phyloP scores from a whole-genome alignment of 2,329 filamentous ascomycete species.

The Colletotrichum viniferum region DNA sequence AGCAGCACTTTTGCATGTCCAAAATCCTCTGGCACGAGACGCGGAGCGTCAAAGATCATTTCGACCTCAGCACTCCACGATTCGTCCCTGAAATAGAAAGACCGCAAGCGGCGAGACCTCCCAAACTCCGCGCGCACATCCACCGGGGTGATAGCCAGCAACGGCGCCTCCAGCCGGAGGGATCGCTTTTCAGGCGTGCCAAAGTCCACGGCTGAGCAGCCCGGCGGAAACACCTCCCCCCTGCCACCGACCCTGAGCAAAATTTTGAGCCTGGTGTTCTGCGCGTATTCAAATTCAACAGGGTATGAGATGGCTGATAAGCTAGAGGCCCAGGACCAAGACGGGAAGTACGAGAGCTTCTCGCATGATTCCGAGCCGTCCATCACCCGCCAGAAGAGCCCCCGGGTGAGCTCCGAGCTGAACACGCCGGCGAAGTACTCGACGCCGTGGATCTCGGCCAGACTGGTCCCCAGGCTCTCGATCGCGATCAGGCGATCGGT shows the following conservation, averaged over 20 bases:
- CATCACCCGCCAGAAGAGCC: rapidly evolving
- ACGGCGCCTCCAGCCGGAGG: background rate
- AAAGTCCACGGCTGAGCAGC: rapidly evolving
- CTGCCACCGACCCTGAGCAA: background rate
- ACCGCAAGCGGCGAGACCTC: rapidly evolving
- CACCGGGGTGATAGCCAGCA: rapidly evolving
- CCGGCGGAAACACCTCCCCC: background rate
- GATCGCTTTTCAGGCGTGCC: rapidly evolving
- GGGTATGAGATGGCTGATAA: rapidly evolving
- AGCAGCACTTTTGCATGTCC: rapidly evolving
- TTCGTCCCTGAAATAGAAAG: background rate
- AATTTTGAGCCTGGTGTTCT: too few relatives aligned
- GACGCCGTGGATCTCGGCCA: rapidly evolving
- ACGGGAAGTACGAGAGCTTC: rapidly evolving
- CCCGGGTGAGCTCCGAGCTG: rapidly evolving
- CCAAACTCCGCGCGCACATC: rapidly evolving
- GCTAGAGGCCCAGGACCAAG: background rate
- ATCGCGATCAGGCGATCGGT: background rate
- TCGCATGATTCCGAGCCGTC: rapidly evolving
- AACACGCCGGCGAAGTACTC: background rate
- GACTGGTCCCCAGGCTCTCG: rapidly evolving
- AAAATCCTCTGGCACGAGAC: rapidly evolving
- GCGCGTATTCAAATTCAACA: background rate
- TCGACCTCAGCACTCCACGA: rapidly evolving
- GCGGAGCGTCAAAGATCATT: background rate